Percentiles rank a stretch among this genome's conserved stretches.
These are phyloP conservation scores for Ailanthus altissimus DNA, from an alignment of 345 rosid genomes.

Conservation along the genomic window DNA sequence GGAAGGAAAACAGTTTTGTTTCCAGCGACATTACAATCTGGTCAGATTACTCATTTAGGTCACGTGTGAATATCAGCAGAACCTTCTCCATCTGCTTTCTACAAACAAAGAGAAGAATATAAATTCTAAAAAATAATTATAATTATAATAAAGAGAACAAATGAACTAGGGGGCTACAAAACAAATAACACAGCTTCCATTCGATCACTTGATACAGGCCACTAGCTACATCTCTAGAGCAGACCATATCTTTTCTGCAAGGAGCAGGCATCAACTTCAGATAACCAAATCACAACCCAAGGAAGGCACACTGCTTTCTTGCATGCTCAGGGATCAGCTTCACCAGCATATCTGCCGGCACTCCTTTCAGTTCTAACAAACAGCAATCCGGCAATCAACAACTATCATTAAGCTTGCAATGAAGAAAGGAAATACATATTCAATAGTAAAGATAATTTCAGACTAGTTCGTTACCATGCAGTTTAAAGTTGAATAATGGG, in stretches of 20 bases:
- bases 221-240: slow-evolving; percentile 30
- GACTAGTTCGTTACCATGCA: slow-evolving; percentile 57
- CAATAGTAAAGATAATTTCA: not conserved
- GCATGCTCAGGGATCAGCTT: slow-evolving; percentile 73
- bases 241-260: slow-evolving; percentile 28
- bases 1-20: not conserved
- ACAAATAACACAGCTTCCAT: slow-evolving; percentile 20
- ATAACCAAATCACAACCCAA: slow-evolving; percentile 42
- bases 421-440: not conserved
- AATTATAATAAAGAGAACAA: slow-evolving; percentile 23
- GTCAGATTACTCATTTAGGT: slow-evolving; percentile 24
- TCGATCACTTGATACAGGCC: slow-evolving; percentile 20
- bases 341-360: slow-evolving; percentile 49
- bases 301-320: slow-evolving; percentile 53
- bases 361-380: slow-evolving; percentile 76
- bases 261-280: slow-evolving; percentile 34
- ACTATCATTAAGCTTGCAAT: slow-evolving; percentile 1
- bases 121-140: not conserved
- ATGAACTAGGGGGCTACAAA: slow-evolving; percentile 20
- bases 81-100: slow-evolving; percentile 15
- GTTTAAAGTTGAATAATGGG: slow-evolving; percentile 90
- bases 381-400: not conserved
- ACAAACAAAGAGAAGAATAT: slow-evolving; percentile 8
- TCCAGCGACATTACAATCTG: slow-evolving; percentile 12
- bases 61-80: slow-evolving; percentile 17